Percentiles rank a stretch among this genome's conserved stretches.
These are phyloP conservation scores for Ceratocystiopsis sp. DNA, from an alignment of 2,329 filamentous ascomycete genomes.

Conservation along the genomic window DNA sequence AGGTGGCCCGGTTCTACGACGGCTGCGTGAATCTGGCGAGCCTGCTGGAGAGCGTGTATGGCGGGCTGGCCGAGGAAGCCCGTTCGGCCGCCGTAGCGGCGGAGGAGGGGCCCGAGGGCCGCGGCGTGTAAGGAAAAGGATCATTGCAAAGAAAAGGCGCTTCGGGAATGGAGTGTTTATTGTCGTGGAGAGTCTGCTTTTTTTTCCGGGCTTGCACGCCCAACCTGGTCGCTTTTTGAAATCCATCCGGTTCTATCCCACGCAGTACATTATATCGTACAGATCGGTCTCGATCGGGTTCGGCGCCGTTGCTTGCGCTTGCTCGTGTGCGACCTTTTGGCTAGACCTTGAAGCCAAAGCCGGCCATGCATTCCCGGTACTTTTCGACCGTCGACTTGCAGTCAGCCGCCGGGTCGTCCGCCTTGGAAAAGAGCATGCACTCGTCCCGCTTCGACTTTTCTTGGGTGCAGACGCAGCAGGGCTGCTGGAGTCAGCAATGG, in stretches of 20 bases:
- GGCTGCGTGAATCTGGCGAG: slow-evolving; percentile 7
- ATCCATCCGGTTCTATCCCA: no score
- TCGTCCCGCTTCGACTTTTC: slow-evolving; percentile 89
- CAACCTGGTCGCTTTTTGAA: neutral
- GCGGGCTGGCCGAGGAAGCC: slow-evolving; percentile 9
- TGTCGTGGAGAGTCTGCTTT: slow-evolving; percentile 1
- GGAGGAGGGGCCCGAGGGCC: neutral
- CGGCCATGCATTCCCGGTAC: slow-evolving; percentile 84
- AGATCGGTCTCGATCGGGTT: neutral
- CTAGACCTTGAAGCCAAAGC: slow-evolving; percentile 69
- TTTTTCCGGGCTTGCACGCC: neutral
- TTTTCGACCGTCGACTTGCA: slow-evolving; percentile 69
- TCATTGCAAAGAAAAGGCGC: no score
- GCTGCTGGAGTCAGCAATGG: slow-evolving; percentile 31
- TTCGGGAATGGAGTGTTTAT: neutral
- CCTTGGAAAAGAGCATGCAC: slow-evolving; percentile 94
- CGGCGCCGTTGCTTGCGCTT: neutral
- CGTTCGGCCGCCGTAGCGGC: neutral
- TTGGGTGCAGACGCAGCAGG: slow-evolving; percentile 94
- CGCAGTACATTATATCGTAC: slow-evolving; percentile 2
- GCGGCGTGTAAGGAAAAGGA: neutral
- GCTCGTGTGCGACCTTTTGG: neutral
- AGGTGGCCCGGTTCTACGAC: slow-evolving; percentile 10
- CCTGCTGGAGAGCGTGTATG: slow-evolving; percentile 10
- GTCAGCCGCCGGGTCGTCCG: slow-evolving; percentile 64